Evolutionary conservation across 345 rosid species (phyloP), one percentile per base, ranked within the genome.

Genomic region (Acer negundo): DNA sequence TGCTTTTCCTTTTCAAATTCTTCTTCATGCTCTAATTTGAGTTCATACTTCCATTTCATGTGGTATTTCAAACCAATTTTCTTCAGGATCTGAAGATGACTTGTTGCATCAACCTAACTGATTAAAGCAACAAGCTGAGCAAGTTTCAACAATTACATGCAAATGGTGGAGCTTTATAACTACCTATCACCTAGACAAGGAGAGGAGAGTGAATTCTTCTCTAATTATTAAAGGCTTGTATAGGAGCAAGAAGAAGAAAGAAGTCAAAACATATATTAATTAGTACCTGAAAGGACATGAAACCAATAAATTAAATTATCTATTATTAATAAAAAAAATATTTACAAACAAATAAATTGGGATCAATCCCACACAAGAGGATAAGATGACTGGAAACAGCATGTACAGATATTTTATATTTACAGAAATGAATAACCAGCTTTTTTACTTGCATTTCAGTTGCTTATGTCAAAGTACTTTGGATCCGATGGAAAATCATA

Each of bases 401-500:
- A 79, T 82, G 77, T 76, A 82, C 85, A 78, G 20, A 16, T 64
- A 72, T 24, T n/a, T n/a, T n/a, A 24, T 28, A 28, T 75, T 69
- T 80, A 82, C 85, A 84, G 5, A 73, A 53, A 66, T 69, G 38
- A 35, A 65, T 40, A 59, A 70, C 42, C 46, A 56, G 35, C 69
- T 4, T 62, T 4, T 62, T 53, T 9, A 28, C 67, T 35, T 71
- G 75, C 55, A 67, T 56, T 77, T 84, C 83, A 86, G 86, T 77
- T 83, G 85, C 85, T 51, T 79, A 87, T 80, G 84, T 85, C 75
- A 61, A 87, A 90, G 75, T 90, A 87, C 80, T 86, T 88, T 0
- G 91, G 91, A 80, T 86, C 80, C 4, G 85, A 81, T 0, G 91
- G 91, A 64, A 81, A 87, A 79, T 87, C 89, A 76, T 87, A 89